Conservation (phyloP, 2,329 filamentous ascomycete species). For the Penicillium sp. region DNA sequence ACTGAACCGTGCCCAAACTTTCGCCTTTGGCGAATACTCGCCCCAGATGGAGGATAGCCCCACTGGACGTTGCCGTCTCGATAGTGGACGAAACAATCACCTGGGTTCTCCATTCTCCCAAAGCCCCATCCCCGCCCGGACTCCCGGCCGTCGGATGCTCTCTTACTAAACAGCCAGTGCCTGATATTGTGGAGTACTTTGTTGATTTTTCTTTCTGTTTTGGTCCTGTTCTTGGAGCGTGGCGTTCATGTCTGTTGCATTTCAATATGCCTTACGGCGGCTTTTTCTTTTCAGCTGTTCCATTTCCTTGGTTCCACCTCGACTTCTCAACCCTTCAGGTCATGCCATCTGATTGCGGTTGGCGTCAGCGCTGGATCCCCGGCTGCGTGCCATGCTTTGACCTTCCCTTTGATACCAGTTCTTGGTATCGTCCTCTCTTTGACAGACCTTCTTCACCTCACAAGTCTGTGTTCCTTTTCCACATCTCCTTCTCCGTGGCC, state of each 20-base stretch:
- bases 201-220: conserved; percentile 7
- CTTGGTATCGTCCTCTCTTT: conserved; percentile 21
- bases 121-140: conserved; percentile 34
- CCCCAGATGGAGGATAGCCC: conserved; percentile 61
- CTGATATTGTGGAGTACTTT: conserved; percentile 2
- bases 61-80: conserved; percentile 48
- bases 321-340: conserved; percentile 9
- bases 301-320: conserved; percentile 17
- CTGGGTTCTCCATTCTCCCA: conserved; percentile 38
- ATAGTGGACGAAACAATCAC: conserved; percentile 30
- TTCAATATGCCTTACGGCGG: conserved; percentile 14
- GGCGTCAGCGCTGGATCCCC: conserved; percentile 1
- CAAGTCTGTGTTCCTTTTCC: neutral
- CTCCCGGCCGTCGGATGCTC: conserved; percentile 44
- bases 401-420: conserved; percentile 8
- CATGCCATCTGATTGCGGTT: neutral
- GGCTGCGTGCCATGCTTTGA: conserved; percentile 11
- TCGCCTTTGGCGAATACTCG: conserved; percentile 79
- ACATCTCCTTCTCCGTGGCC: conserved; percentile 10
- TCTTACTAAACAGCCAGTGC: conserved; percentile 33
- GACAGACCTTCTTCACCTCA: conserved; percentile 6
- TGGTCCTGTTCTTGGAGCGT: conserved; percentile 25
- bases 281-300: conserved; percentile 12
- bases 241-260: conserved; percentile 18
- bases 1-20: conserved; percentile 83